Percentiles rank a stretch among this genome's conserved stretches.
These are phyloP conservation scores for Salix dunnii DNA, from an alignment of 345 rosid genomes.

Conservation along the genomic window DNA sequence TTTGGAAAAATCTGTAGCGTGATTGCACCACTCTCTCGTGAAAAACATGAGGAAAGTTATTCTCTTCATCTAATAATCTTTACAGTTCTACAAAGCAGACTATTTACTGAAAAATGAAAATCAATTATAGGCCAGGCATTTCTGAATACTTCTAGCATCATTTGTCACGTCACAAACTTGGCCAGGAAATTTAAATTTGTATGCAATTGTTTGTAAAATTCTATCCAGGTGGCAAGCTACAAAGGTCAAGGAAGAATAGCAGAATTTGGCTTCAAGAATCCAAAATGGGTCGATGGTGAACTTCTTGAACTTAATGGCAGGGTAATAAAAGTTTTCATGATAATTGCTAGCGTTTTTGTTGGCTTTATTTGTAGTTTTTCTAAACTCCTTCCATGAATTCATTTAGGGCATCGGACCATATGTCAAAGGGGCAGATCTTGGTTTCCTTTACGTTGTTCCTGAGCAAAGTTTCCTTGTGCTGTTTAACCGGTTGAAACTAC, in stretches of 20 bases:
- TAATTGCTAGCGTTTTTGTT: slow-evolving; percentile 5
- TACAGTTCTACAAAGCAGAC: background rate
- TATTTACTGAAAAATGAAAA: background rate
- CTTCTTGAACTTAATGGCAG: slow-evolving; percentile 83
- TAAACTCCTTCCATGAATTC: background rate
- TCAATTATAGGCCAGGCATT: background rate
- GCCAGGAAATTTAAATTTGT: background rate
- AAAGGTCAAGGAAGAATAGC: slow-evolving; percentile 94
- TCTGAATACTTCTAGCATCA: background rate
- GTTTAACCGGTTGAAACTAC: slow-evolving; percentile 79
- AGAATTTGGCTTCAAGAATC: slow-evolving; percentile 69
- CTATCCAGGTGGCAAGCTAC: slow-evolving; percentile 67
- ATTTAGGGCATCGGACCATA: slow-evolving; percentile 77
- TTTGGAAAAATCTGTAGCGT: background rate
- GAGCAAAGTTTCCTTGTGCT: slow-evolving; percentile 89
- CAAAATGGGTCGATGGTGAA: slow-evolving; percentile 89
- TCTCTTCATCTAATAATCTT: background rate
- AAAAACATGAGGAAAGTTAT: background rate
- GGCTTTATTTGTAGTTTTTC: background rate
- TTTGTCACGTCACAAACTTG: background rate
- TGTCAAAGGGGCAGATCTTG: slow-evolving; percentile 82
- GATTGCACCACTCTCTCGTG: background rate
- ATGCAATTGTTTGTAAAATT: background rate
- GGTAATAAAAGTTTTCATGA: slow-evolving; percentile 35
- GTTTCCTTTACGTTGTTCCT: slow-evolving; percentile 76